Evolutionary conservation across 257 asterid genomes (phyloP).

Genomic region (Nicotiana noctiflora): DNA sequence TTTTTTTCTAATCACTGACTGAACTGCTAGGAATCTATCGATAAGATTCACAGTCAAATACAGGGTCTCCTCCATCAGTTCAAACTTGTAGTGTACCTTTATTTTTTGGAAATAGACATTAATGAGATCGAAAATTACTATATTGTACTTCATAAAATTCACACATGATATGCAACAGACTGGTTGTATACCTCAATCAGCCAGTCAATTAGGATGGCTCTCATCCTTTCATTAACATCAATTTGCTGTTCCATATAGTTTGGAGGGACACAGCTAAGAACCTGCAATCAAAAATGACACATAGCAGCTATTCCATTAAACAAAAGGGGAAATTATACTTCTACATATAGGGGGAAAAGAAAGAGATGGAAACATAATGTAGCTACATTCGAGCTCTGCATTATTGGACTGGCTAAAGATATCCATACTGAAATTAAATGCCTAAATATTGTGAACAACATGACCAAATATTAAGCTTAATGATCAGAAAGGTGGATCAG

Average conservation of each 20-base stretch:
- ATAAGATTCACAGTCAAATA: conserved; percentile 76
- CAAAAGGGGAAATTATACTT: neutral
- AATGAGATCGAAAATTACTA: neutral
- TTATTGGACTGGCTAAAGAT: neutral
- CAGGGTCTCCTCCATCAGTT: conserved; percentile 88
- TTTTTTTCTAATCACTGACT: conserved; percentile 68
- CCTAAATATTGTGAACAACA: neutral
- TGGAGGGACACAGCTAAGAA: conserved; percentile 47
- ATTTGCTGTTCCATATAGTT: conserved; percentile 57
- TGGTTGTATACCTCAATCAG: conserved; percentile 61
- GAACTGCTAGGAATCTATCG: conserved; percentile 64
- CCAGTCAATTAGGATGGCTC: conserved; percentile 90
- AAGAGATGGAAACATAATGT: no score
- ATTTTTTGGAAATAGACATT: neutral
- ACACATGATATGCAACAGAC: neutral
- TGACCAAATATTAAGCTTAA: neutral
- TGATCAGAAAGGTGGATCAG: neutral
- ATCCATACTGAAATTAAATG: neutral
- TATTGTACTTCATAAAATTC: neutral
- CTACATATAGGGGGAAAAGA: no score
- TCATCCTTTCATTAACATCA: conserved; percentile 82
- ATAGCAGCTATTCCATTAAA: neutral
- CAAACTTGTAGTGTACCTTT: conserved; percentile 95
- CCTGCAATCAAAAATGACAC: conserved; percentile 23
- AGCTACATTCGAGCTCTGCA: no score